Evolutionary conservation across 306 rosid genomes (phyloP), one percentile per base, ranked within the genome.

Genomic region (Prunus padus): DNA sequence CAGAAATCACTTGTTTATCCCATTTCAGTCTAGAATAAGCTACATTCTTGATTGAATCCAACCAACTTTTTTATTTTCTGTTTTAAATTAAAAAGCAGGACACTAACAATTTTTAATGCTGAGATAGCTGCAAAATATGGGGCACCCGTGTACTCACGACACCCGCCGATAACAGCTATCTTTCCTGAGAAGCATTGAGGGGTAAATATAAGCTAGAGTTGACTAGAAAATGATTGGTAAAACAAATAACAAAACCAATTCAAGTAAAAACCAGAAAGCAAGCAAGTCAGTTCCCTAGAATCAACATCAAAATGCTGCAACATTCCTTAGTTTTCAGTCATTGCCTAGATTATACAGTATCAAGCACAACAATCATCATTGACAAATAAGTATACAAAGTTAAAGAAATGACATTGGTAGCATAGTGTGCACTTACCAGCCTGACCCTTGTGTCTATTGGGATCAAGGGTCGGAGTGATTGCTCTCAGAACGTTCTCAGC

Each of bases 121-220:
- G 98, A 90, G 84, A 95, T 90, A 45, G 98, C 98, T 54, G 98
- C 91, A 79, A 92, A 95, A 73, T 92, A 95, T 54, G 98, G 98
- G 74, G 98, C 98, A 51, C 98, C 98, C 0, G 98, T 95, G 78
- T 95, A 95, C 79, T 95, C 98, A 64, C 98, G 98, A 80, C 98
- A 95, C 33, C 98, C 98, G 42, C 98, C 96, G 40, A 93, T 86
- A 56, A 93, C 92, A 82, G 98, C 98, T 82, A 90, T 84, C 59
- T 87, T 94, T 78, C 97, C 98, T 92, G 92, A 75, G 65, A 77
- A 72, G 80, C 82, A 80, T 18, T 82, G 31, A 84, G 68, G 46
- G 73, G 79, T 60, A 13, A 19, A 22, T 46, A 47, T 71, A 26
- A 11, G 67, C 59, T 23, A 80, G 57, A 77, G 31, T 56, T 63